Conservation (phyloP, 2,329 filamentous ascomycete species). For the Chaetothyriales sp. region DNA sequence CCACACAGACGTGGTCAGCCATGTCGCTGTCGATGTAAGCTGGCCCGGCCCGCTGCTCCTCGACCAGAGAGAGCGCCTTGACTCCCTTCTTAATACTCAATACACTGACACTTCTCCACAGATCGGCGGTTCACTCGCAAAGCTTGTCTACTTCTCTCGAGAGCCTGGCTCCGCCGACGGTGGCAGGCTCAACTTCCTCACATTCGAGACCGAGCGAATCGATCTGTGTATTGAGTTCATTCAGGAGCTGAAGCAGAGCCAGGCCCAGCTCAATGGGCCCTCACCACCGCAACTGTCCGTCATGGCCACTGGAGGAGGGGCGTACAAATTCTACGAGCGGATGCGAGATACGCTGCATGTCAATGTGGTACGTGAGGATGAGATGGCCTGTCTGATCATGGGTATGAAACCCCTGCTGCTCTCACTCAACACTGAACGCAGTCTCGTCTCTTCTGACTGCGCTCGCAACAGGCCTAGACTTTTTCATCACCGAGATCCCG, state of each 20-base stretch:
- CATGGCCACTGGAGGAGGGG: slow-evolving; percentile 90
- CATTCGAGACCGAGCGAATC: slow-evolving; percentile 89
- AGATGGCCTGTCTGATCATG: slow-evolving; percentile 97
- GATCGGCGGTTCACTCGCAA: slow-evolving; percentile 91
- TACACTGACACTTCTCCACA: slow-evolving; percentile 25
- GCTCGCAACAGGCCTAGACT: slow-evolving; percentile 58
- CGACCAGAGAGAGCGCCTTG: not conserved
- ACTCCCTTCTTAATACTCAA: not conserved
- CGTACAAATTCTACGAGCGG: slow-evolving; percentile 91
- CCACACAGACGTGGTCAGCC: slow-evolving; percentile 86
- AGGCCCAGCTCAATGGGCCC: slow-evolving; percentile 59
- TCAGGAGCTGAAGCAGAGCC: slow-evolving; percentile 66
- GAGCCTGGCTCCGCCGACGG: slow-evolving; percentile 65
- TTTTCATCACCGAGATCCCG: slow-evolving; percentile 97
- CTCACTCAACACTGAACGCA: not conserved
- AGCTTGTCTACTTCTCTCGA: slow-evolving; percentile 92
- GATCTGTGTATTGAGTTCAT: slow-evolving; percentile 90
- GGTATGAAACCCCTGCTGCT: slow-evolving; percentile 37
- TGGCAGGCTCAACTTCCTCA: slow-evolving; percentile 84
- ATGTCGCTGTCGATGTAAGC: slow-evolving; percentile 88
- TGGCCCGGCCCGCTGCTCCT: slow-evolving; percentile 1
- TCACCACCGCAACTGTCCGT: slow-evolving; percentile 62
- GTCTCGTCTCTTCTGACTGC: slow-evolving; percentile 5
- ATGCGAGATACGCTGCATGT: slow-evolving; percentile 64
- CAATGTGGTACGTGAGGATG: slow-evolving; percentile 81